Base-by-base conservation (phyloP, 257 asterid species). In the Solanum clarkiae region DNA sequence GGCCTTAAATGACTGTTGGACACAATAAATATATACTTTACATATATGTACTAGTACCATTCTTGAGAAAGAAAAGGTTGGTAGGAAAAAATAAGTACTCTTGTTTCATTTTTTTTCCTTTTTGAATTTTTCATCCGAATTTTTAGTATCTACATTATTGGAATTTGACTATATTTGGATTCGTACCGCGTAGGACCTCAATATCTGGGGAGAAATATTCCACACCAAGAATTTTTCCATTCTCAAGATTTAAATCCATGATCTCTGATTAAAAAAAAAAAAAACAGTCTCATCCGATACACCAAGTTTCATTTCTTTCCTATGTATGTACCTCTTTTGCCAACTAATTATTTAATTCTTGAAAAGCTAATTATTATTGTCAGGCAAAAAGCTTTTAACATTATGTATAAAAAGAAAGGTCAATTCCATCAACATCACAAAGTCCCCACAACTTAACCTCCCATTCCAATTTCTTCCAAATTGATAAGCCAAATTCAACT, bases 401-500 rank as follows among this genome's bases (percentile, higher is more conserved):
- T 69, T 36, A 69, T 69, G 53, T 36, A 69, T 40, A 69, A 53
- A 68, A 26, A 53, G 69, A 20, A n/a, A 29, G 65, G 53, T 80
- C 84, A 54, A 80, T 80, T 80, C 84, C 26, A 80, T 80, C 84
- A 51, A 80, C 29, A 69, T 69, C 79, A 36, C 51, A 71, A 20
- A 71, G 80, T 44, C 56, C 80, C 80, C 36, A 71, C 80, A 8
- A 68, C 13, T 69, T 9, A 5, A 51, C 16, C 26, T 29, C 32
- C 32, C 32, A 29, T 29, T 29, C 36, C 70, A 24, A 22, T 74
- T 80, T 80, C 84, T 80, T 80, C 84, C 70, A 80, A 80, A 81
- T 81, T 81, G 84, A 81, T 51, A 77, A 24, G 82, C 82, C 82
- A 77, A 82, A 82, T 44, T 62, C 85, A 17, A 62, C 77, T 82